phyloP scores from a whole-genome alignment of 179 eudicot genomes.

The Heliamphora pulchella region DNA sequence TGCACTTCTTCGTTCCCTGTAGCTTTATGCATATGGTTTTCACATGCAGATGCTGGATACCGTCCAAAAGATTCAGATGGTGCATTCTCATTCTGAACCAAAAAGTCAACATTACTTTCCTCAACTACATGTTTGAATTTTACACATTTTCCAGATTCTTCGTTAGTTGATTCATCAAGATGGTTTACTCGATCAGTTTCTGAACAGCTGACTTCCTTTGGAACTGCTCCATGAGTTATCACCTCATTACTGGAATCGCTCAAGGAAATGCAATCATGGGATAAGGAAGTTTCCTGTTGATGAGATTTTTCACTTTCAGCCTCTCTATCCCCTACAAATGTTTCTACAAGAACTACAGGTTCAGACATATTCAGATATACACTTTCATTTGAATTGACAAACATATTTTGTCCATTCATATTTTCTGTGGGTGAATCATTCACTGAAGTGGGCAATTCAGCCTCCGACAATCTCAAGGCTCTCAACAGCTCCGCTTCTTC shows the following conservation, averaged over 20 bases:
- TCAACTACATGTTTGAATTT: conserved; percentile 23
- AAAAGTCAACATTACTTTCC: conserved; percentile 21
- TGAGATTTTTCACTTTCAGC: conserved; percentile 18
- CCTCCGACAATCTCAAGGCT: conserved; percentile 47
- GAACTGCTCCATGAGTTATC: conserved; percentile 21
- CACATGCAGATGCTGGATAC: conserved; percentile 18
- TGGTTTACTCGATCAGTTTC: conserved; percentile 21
- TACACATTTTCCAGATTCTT: conserved; percentile 28
- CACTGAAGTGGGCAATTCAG: conserved; percentile 19
- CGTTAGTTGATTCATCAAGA: conserved; percentile 21
- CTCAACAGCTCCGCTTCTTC: conserved; percentile 65
- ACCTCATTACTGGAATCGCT: conserved; percentile 20
- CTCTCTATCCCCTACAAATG: conserved; percentile 21
- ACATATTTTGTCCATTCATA: conserved; percentile 17
- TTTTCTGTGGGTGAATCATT: conserved; percentile 13
- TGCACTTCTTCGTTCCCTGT: conserved; percentile 21
- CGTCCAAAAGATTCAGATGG: conserved; percentile 20
- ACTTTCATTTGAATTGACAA: conserved; percentile 28
- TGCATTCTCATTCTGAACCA: conserved; percentile 19
- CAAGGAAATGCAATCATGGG: conserved; percentile 23
- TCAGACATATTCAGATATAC: conserved; percentile 22
- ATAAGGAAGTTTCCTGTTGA: conserved; percentile 24
- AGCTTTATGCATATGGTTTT: conserved; percentile 12
- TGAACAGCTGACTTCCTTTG: conserved; percentile 26
- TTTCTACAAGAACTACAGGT: conserved; percentile 17